A percentile compares a stretch with the other conserved stretches of the same genome.
Evolutionary conservation across 371 early-diverging fungal genomes (phyloP).

Genomic region (Nosema muscidifuracis): DNA sequence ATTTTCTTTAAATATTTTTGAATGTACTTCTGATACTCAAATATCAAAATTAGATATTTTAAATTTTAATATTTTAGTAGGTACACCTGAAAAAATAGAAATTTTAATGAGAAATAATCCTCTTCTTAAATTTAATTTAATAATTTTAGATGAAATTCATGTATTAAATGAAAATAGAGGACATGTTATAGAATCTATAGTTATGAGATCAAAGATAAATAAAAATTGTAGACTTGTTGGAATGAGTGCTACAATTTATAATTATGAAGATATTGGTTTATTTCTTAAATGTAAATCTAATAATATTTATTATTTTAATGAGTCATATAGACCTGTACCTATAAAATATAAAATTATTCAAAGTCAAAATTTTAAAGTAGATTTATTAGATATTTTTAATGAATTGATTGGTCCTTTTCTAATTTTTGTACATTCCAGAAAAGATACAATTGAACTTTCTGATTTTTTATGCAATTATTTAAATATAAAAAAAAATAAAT

Average conservation of each 20-base stretch:
- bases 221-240: conserved; percentile 29
- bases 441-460: conserved; percentile 19
- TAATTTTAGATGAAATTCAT: conserved; percentile 51
- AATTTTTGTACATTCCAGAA: conserved; percentile 36
- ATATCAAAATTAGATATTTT: conserved; percentile 11
- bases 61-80: conserved; percentile 34
- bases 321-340: conserved; percentile 18
- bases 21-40: conserved; percentile 24
- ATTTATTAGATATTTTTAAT: neutral
- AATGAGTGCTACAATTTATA: conserved; percentile 45
- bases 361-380: conserved; percentile 18
- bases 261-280: conserved; percentile 36
- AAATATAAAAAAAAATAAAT: neutral
- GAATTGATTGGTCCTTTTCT: conserved; percentile 14
- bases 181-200: conserved; percentile 27
- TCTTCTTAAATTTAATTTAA: conserved; percentile 9
- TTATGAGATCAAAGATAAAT: neutral
- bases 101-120: conserved; percentile 28
- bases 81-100: conserved; percentile 50
- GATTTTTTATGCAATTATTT: conserved; percentile 14
- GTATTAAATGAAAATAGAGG: conserved; percentile 36
- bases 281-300: conserved; percentile 16
- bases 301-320: conserved; percentile 48
- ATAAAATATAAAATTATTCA: conserved; percentile 31
- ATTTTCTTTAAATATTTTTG: conserved; percentile 13